Evolutionary conservation across 345 rosid species (phyloP).

Genomic region (Laguncularia racemosa): DNA sequence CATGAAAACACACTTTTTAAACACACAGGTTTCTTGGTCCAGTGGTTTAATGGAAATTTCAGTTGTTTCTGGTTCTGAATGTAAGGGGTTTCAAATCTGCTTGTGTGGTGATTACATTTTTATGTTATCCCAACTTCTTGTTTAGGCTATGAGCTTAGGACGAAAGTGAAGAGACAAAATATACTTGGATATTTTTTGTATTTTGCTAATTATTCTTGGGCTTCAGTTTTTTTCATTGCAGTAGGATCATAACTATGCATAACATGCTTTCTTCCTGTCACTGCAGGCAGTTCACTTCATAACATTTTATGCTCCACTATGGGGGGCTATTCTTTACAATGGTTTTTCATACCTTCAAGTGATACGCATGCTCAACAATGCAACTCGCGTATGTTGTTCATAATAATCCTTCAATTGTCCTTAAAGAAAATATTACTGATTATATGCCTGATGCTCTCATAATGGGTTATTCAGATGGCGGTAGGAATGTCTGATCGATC

Average conservation of each 20-base stretch:
- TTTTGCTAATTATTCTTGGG: no score
- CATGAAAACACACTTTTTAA: no score
- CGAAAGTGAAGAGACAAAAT: no score
- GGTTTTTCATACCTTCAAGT: slow-evolving; percentile 92
- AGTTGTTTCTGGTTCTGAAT: not conserved
- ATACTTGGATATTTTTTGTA: no score
- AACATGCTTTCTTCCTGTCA: slow-evolving; percentile 1
- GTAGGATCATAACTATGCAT: not conserved
- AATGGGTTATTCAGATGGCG: slow-evolving; percentile 60
- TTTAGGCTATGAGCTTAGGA: no score
- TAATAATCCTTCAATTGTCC: no score
- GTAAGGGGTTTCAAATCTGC: no score
- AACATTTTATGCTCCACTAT: slow-evolving; percentile 81
- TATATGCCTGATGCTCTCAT: slow-evolving; percentile 4
- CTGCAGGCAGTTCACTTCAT: slow-evolving; percentile 87
- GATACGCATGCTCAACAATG: slow-evolving; percentile 91
- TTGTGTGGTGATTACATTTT: no score
- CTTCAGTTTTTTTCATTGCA: no score
- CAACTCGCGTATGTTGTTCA: slow-evolving; percentile 61
- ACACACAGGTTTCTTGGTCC: not conserved
- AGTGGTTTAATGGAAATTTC: no score
- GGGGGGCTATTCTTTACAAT: slow-evolving; percentile 97
- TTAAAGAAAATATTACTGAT: not conserved
- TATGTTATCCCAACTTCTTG: no score
- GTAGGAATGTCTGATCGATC: slow-evolving; percentile 81